A percentile compares a stretch with the other conserved stretches of the same genome.
phyloP scores from a whole-genome alignment of 352 stramenopile genomes.

The Phytophthora aleatoria region DNA sequence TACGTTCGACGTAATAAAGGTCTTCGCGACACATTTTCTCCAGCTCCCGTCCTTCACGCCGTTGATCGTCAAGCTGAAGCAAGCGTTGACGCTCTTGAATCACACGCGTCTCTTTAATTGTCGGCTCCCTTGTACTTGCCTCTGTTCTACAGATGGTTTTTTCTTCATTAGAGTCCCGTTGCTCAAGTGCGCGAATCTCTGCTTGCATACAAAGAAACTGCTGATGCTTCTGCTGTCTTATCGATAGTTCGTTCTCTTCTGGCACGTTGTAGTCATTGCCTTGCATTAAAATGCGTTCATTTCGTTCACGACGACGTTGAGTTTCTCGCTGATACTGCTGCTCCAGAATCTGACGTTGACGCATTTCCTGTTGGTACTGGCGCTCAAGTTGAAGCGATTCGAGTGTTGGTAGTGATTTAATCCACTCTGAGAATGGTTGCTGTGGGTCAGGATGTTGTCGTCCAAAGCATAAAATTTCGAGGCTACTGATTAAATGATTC shows the following conservation, averaged over 20 bases:
- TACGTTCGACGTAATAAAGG: conserved; percentile 55
- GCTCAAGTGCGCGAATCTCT: conserved; percentile 32
- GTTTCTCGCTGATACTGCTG: conserved; percentile 50
- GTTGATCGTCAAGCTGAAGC: conserved; percentile 32
- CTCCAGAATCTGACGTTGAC: conserved; percentile 48
- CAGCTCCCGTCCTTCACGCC: conserved; percentile 38
- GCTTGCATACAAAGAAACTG: conserved; percentile 33
- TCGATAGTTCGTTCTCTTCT: conserved; percentile 27
- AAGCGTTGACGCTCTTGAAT: conserved; percentile 36
- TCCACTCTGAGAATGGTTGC: conserved; percentile 56
- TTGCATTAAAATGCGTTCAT: conserved; percentile 46
- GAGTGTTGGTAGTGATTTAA: conserved; percentile 59
- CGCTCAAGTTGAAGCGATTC: conserved; percentile 50
- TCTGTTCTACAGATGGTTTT: background rate
- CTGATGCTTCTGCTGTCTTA: conserved; percentile 42
- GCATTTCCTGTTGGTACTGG: conserved; percentile 39
- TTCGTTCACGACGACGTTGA: conserved; percentile 40
- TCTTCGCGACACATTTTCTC: conserved; percentile 59
- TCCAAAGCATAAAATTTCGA: conserved; percentile 44
- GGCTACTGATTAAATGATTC: conserved; percentile 34
- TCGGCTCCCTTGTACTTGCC: background rate
- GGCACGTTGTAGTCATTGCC: conserved; percentile 47
- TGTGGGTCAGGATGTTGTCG: conserved; percentile 45
- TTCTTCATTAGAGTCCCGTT: conserved; percentile 8
- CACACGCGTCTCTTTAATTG: conserved; percentile 30